A percentile compares a stretch with the other conserved stretches of the same genome.
These are phyloP conservation scores for Rossbeevera mucosa DNA, from an alignment of 768 basidiomycete species.

Conservation along the genomic window DNA sequence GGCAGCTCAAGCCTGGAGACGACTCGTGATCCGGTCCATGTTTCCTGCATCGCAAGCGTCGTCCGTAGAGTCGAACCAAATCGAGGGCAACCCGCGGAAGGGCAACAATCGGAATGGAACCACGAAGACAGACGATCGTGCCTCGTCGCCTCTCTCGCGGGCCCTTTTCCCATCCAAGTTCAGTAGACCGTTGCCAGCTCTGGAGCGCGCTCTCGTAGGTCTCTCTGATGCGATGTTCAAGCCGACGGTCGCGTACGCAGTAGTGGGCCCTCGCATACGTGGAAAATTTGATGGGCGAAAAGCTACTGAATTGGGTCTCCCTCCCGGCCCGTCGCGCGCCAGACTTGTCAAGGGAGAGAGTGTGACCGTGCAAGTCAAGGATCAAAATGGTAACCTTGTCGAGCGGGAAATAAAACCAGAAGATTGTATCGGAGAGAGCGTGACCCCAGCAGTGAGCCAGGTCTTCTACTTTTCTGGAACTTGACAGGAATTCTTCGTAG, in stretches of 20 bases:
- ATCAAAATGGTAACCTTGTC: slow-evolving; percentile 38
- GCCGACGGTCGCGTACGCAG: slow-evolving; percentile 45
- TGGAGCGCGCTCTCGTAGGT: slow-evolving; percentile 18
- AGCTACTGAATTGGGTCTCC: slow-evolving; percentile 62
- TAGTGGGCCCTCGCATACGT: slow-evolving; percentile 50
- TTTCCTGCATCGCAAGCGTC: slow-evolving; percentile 43
- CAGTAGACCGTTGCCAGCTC: slow-evolving; percentile 18
- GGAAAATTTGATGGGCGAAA: slow-evolving; percentile 70
- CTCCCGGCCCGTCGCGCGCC: slow-evolving; percentile 52
- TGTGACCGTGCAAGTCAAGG: slow-evolving; percentile 52
- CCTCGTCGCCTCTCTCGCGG: slow-evolving; percentile 7
- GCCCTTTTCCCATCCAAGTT: slow-evolving; percentile 14
- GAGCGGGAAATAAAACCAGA: slow-evolving; percentile 54
- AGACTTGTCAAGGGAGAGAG: slow-evolving; percentile 60
- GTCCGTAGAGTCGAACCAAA: slow-evolving; percentile 10
- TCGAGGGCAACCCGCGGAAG: slow-evolving; percentile 12
- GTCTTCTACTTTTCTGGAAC: not conserved
- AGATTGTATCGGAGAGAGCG: slow-evolving; percentile 53
- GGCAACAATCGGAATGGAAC: slow-evolving; percentile 3
- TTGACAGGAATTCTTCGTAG: slow-evolving; percentile 28
- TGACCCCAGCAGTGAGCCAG: slow-evolving; percentile 42
- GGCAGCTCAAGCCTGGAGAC: slow-evolving; percentile 53
- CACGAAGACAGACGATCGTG: not conserved
- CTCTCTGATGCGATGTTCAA: slow-evolving; percentile 16
- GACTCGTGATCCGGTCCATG: slow-evolving; percentile 51